Percentiles rank a stretch among this genome's conserved stretches.
phyloP scores from a whole-genome alignment of 768 basidiomycete species.

The Mycena floridula region DNA sequence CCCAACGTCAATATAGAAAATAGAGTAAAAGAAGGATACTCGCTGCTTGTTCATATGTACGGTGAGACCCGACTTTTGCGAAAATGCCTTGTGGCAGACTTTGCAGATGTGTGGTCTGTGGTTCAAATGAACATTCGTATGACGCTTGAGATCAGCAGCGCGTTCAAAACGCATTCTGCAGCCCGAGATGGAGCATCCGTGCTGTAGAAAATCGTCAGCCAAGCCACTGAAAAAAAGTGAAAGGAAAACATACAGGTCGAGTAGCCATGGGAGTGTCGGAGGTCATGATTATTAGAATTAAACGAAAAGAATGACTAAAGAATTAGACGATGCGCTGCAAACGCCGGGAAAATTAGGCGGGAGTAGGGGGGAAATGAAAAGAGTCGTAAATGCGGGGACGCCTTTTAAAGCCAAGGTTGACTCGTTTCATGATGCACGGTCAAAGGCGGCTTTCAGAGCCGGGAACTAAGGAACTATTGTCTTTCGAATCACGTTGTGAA shows the following conservation, averaged over 20 bases:
- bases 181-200: constrained; percentile 29
- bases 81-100: constrained; percentile 48
- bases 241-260: background rate
- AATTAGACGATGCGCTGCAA: constrained; percentile 26
- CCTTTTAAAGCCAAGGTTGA: constrained; percentile 3
- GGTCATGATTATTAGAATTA: background rate
- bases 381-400: background rate
- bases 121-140: constrained; percentile 42
- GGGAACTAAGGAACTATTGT: background rate
- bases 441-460: constrained; percentile 1
- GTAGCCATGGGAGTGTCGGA: background rate
- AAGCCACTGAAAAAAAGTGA: background rate
- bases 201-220: constrained; percentile 16
- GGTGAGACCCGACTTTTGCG: constrained; percentile 54
- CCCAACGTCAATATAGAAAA: constrained; percentile 2
- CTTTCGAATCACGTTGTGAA: constrained; percentile 1
- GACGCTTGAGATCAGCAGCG: constrained; percentile 57
- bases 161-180: constrained; percentile 49
- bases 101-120: constrained; percentile 46
- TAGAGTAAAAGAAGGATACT: constrained; percentile 15
- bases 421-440: background rate
- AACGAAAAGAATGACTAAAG: background rate
- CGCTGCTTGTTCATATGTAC: constrained; percentile 67
- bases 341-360: constrained; percentile 1
- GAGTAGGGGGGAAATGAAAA: constrained; percentile 3